phyloP scores from a whole-genome alignment of 352 stramenopile genomes.

The Phytophthora gonapodyides region DNA sequence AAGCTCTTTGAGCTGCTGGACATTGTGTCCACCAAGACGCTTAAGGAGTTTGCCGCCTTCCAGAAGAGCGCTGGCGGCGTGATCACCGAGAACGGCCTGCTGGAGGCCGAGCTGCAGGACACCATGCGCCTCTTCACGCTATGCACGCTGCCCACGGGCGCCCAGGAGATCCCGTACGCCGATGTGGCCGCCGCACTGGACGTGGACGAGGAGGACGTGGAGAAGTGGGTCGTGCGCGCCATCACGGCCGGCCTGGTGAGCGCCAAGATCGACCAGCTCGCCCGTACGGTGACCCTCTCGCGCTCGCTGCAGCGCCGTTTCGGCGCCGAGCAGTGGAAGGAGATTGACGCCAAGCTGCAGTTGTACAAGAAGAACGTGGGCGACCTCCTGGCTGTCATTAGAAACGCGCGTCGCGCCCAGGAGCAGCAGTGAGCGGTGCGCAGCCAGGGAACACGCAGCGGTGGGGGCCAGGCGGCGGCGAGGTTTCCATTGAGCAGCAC shows the following conservation, averaged over 20 bases:
- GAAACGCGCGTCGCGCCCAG: slow-evolving; percentile 69
- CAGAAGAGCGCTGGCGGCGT: slow-evolving; percentile 66
- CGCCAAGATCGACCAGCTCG: slow-evolving; percentile 96
- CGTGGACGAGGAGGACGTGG: slow-evolving; percentile 86
- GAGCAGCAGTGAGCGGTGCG: slow-evolving; percentile 51
- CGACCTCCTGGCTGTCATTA: slow-evolving; percentile 86
- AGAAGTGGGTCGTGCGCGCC: slow-evolving; percentile 94
- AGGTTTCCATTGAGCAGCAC: not conserved
- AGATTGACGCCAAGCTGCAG: slow-evolving; percentile 88
- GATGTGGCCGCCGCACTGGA: slow-evolving; percentile 84
- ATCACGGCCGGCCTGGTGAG: slow-evolving; percentile 91
- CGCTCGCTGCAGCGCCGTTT: slow-evolving; percentile 82
- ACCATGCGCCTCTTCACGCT: slow-evolving; percentile 95
- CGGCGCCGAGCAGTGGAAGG: slow-evolving; percentile 89
- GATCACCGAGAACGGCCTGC: slow-evolving; percentile 62
- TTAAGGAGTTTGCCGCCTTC: slow-evolving; percentile 90
- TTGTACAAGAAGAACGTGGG: slow-evolving; percentile 94
- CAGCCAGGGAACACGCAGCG: slow-evolving; percentile 18
- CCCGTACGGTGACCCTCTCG: slow-evolving; percentile 89
- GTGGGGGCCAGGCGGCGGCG: slow-evolving; percentile 2
- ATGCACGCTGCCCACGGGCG: slow-evolving; percentile 89
- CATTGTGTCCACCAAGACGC: slow-evolving; percentile 92
- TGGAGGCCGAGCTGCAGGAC: slow-evolving; percentile 63
- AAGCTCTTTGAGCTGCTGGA: slow-evolving; percentile 89
- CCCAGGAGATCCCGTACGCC: slow-evolving; percentile 92